These are phyloP conservation scores for Pyricularia sp. DNA, from an alignment of 2,329 filamentous ascomycete genomes.

Conservation along the genomic window DNA sequence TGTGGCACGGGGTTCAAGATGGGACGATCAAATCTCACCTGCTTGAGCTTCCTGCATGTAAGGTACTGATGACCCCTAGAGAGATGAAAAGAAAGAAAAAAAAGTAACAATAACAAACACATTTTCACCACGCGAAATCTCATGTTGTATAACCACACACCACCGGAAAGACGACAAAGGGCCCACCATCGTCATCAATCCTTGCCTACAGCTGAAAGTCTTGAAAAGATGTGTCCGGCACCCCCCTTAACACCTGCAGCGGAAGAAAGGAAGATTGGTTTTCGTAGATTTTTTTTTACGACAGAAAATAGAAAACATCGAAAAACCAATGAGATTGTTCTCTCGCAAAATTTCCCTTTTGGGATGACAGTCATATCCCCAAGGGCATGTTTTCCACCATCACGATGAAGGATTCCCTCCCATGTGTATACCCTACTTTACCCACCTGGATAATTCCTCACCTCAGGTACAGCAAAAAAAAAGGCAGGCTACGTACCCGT, in stretches of 20 bases:
- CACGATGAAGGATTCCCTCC: background rate
- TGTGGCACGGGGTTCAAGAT: background rate
- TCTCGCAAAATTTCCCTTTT: background rate
- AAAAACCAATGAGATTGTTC: background rate
- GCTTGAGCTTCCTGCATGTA: background rate
- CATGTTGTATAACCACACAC: background rate
- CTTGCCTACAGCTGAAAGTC: background rate
- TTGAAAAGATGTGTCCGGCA: background rate
- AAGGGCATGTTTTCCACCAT: background rate
- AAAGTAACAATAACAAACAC: background rate
- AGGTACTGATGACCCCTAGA: background rate
- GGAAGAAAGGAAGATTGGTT: background rate
- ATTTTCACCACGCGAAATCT: too few species aligned
- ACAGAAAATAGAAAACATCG: too few species aligned
- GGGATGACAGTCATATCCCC: background rate
- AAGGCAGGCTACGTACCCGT: too few species aligned
- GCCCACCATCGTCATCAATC: background rate
- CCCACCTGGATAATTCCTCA: background rate
- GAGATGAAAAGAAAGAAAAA: background rate
- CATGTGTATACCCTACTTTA: background rate
- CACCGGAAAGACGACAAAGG: background rate
- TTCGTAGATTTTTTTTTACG: too few species aligned
- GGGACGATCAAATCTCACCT: background rate
- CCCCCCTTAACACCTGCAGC: background rate
- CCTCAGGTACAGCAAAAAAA: background rate